These are phyloP conservation scores for Colletotrichum sojae DNA, from an alignment of 2,329 filamentous ascomycete genomes.

Conservation along the genomic window DNA sequence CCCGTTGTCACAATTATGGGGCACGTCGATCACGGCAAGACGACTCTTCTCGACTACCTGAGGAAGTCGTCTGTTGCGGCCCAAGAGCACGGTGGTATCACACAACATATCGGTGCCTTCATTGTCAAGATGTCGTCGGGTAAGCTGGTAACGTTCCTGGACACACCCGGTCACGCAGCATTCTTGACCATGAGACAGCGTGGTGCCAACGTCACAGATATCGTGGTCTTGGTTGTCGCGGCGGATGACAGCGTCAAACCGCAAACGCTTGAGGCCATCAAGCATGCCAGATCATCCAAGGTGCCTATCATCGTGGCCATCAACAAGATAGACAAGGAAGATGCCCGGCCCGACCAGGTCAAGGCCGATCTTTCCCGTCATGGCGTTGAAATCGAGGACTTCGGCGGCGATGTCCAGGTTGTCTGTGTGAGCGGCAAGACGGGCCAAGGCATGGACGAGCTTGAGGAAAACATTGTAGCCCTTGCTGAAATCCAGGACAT, in stretches of 20 bases:
- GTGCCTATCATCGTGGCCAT: constrained; percentile 98
- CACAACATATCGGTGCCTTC: constrained; percentile 98
- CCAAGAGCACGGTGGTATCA: constrained; percentile 95
- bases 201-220: constrained; percentile 96
- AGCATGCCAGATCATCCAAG: constrained; percentile 87
- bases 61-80: constrained; percentile 93
- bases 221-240: constrained; percentile 94
- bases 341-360: constrained; percentile 84
- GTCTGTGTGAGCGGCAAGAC: constrained; percentile 95
- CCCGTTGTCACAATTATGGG: constrained; percentile 99
- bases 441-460: constrained; percentile 88
- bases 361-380: constrained; percentile 88
- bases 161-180: constrained; percentile 95
- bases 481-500: constrained; percentile 93
- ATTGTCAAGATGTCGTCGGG: constrained; percentile 89
- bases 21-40: constrained; percentile 98
- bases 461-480: constrained; percentile 91
- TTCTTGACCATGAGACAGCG: constrained; percentile 97
- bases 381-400: constrained; percentile 94
- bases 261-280: constrained; percentile 95
- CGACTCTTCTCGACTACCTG: constrained; percentile 92
- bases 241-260: constrained; percentile 98
- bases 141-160: constrained; percentile 94
- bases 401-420: constrained; percentile 92
- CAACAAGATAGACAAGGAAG: constrained; percentile 95